Percentiles rank a stretch among this genome's conserved stretches.
phyloP scores from a whole-genome alignment of 495 filamentous ascomycete species.

The Penicillium bialowiezense region DNA sequence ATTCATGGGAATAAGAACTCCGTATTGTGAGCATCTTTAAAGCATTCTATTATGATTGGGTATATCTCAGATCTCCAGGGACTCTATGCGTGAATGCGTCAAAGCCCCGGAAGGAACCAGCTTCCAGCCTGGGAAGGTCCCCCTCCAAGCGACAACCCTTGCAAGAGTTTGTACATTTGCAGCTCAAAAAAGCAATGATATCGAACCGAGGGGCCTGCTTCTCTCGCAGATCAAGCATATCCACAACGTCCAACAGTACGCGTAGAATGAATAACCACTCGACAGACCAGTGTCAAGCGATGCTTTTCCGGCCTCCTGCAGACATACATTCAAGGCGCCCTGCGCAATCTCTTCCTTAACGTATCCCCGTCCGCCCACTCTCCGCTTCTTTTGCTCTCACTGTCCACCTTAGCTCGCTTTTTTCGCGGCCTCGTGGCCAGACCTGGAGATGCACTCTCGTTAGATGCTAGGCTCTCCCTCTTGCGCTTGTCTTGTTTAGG shows the following conservation, averaged over 20 bases:
- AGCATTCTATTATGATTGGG: no score
- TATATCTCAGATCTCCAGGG: no score
- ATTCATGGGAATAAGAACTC: no score
- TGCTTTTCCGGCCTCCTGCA: background rate
- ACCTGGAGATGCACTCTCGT: constrained; percentile 20
- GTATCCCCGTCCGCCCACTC: background rate
- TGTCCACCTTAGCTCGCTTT: constrained; percentile 19
- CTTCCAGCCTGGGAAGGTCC: no score
- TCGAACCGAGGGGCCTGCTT: no score
- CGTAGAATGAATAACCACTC: no score
- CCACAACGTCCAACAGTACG: background rate
- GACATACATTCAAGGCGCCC: background rate
- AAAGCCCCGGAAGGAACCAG: no score
- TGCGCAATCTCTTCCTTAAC: constrained; percentile 1
- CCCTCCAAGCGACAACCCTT: no score
- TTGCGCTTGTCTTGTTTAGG: constrained; percentile 35
- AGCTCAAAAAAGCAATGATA: no score
- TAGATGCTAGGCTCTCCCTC: constrained; percentile 37
- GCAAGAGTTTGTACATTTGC: no score
- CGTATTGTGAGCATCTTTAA: no score
- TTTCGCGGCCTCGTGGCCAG: constrained; percentile 12
- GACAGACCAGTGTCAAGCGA: background rate
- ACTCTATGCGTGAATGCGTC: no score
- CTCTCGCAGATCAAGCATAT: background rate
- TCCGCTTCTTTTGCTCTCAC: constrained; percentile 6